Base-by-base conservation (phyloP, 768 basidiomycete genomes). In the Phallus indusiatus region DNA sequence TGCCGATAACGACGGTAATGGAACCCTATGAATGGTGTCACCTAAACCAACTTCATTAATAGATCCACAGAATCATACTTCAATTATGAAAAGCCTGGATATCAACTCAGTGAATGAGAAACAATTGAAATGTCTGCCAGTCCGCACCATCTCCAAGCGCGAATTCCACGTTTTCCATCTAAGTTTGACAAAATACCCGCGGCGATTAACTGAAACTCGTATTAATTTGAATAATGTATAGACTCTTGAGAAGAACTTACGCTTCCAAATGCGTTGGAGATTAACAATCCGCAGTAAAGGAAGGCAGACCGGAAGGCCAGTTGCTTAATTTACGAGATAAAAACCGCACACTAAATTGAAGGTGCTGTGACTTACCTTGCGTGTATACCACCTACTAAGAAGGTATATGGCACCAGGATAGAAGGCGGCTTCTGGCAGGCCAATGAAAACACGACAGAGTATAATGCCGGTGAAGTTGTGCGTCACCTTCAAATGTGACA, bases 151-250 rank as follows among this genome's bases (percentile, higher is more conserved):
- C 83, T 66, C 87, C 87, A 89, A 10, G 84, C 85, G 28, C 81
- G 67, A 47, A 86, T 82, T 1, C 86, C 86, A 4, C 79, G 72
- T 54, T 75, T 76, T 1, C 84, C 86, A 61, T 90, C 79, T 86
- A 89, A 85, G 47, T 75, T 77, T 1, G 75, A 72, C 16, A 91
- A 75, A 56, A 89, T 85, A 11, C 84, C 87, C n/a, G 86, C 86
- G 16, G 86, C 88, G 65, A 88, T 80, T 7, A 88, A 67, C 81
- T 86, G 60, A 18, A 42, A 10, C 53, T 58, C 47, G 18, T 22
- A 21, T 14, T 24, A 11, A 9, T 22, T 33, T 49, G 50, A 34
- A 34, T 0, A 21, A 20, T 24, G 1, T 3, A 35, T 33, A 42
- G 9, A 42, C 28, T 17, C 49, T 33, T 33, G 24, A 36, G 53